Conservation (phyloP, 2,329 filamentous ascomycete genomes). For the Emydomyces testavorans region DNA sequence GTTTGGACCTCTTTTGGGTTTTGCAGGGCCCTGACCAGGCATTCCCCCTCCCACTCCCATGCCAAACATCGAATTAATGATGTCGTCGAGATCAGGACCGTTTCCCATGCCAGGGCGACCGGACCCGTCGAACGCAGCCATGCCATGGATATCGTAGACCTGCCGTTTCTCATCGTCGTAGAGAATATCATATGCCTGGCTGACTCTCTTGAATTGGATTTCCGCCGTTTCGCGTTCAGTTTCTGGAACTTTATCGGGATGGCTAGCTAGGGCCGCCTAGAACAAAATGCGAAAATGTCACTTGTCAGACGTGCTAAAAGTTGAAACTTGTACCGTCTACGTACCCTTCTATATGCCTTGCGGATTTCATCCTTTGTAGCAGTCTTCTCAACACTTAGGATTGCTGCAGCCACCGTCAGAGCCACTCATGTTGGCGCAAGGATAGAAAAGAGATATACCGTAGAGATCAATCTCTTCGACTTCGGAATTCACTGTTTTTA, state of each 20-base stretch:
- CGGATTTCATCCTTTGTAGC: constrained; percentile 75
- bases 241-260: constrained; percentile 91
- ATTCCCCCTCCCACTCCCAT: constrained; percentile 46
- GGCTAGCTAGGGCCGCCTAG: constrained; percentile 73
- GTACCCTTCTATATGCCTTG: constrained; percentile 89
- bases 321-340: constrained; percentile 18
- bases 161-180: constrained; percentile 88
- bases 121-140: constrained; percentile 82
- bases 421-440: neutral
- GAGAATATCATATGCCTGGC: constrained; percentile 94
- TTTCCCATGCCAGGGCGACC: constrained; percentile 49
- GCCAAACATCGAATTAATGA: constrained; percentile 82
- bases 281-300: neutral
- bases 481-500: constrained; percentile 23
- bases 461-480: constrained; percentile 49
- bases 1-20: constrained; percentile 33
- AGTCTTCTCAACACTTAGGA: constrained; percentile 62
- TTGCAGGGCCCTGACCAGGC: constrained; percentile 37
- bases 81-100: constrained; percentile 67
- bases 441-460: constrained; percentile 34
- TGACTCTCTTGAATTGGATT: constrained; percentile 81
- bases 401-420: constrained; percentile 43
- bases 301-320: neutral
- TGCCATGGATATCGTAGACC: constrained; percentile 86
- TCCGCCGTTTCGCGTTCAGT: constrained; percentile 66